These are phyloP conservation scores for Rhizoclosmatium globosum DNA, from an alignment of 192 early-diverging fungal species.

Conservation along the genomic window DNA sequence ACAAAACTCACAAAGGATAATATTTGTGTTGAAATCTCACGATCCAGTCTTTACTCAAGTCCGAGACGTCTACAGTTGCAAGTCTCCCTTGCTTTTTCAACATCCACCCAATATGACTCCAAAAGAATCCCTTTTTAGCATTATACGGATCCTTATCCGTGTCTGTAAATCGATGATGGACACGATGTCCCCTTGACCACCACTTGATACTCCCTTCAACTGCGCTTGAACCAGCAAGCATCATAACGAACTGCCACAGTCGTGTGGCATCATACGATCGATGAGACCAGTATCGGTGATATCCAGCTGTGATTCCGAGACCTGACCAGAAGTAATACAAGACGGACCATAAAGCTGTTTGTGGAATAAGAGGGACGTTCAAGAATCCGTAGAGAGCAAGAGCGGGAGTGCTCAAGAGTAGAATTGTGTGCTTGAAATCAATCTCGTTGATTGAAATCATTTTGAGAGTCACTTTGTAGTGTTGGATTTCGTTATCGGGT, in stretches of 20 bases:
- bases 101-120: slow-evolving; percentile 62
- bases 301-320: slow-evolving; percentile 77
- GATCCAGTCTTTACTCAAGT: slow-evolving; percentile 52
- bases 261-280: slow-evolving; percentile 56
- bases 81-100: slow-evolving; percentile 45
- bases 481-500: not conserved
- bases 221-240: slow-evolving; percentile 48
- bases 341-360: slow-evolving; percentile 77
- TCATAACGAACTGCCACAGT: slow-evolving; percentile 45
- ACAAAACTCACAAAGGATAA: slow-evolving; percentile 39
- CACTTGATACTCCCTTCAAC: slow-evolving; percentile 59
- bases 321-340: slow-evolving; percentile 81
- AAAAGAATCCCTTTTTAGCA: slow-evolving; percentile 58
- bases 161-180: slow-evolving; percentile 32
- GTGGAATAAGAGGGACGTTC: slow-evolving; percentile 71
- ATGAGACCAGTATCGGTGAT: slow-evolving; percentile 65
- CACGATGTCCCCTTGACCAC: slow-evolving; percentile 53
- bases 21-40: slow-evolving; percentile 55
- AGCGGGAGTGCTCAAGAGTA: slow-evolving; percentile 67
- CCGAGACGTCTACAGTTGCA: slow-evolving; percentile 52
- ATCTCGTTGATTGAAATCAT: slow-evolving; percentile 26
- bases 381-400: slow-evolving; percentile 81
- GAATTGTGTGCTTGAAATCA: slow-evolving; percentile 42
- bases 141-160: slow-evolving; percentile 57
- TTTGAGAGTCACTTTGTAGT: not conserved